Base-by-base conservation (phyloP, 2,329 filamentous ascomycete species). In the Hymenoscyphus fraxineus region DNA sequence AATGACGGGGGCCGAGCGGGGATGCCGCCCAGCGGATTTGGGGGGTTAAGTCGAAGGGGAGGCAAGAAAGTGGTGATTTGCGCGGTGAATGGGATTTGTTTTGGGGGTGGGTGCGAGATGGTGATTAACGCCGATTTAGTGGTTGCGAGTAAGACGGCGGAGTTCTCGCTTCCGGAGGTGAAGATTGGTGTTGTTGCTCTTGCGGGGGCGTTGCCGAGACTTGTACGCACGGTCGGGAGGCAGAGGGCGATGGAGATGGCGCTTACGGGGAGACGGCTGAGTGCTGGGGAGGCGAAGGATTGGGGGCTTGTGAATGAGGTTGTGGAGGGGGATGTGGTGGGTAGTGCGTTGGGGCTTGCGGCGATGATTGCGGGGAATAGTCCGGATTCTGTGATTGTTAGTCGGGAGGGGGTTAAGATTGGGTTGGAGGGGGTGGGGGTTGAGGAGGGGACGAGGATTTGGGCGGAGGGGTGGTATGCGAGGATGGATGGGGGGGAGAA, bases 31-130 rank as follows among this genome's bases (percentile, higher is more conserved):
- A 76, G 78, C 1, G 89, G 88, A 1, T 89, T 91, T 66, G 88
- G 85, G 31, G 89, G 84, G 0, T 77, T 93, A 39, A 86, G 84
- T 62, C 86, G 90, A 67, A 81, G 90, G 32, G 75, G 77, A 5
- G 89, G 89, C 58, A 86, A 85, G 76, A 94, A 94, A 73, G 91
- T 91, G 6, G 81, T 94, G 63, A 83, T 94, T 35, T 89, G 87
- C 1, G 91, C 90, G 0, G 88, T 93, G 22, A 91, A 93, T 72
- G 91, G 91, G 6, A 79, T 89, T 19, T 90, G 88, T 64, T 82
- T 91, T 57, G 91, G 91, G 41, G 91, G 90, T 61, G 91, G 90
- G 1, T 88, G 90, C 76, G 91, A 94, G 79, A 91, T 93, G 78
- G 82, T 86, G 13, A 79, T 89, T 59, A 92, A 92, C 76, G 85